These are phyloP conservation scores for Arachis hypogaea DNA, from an alignment of 306 rosid genomes.

Conservation along the genomic window DNA sequence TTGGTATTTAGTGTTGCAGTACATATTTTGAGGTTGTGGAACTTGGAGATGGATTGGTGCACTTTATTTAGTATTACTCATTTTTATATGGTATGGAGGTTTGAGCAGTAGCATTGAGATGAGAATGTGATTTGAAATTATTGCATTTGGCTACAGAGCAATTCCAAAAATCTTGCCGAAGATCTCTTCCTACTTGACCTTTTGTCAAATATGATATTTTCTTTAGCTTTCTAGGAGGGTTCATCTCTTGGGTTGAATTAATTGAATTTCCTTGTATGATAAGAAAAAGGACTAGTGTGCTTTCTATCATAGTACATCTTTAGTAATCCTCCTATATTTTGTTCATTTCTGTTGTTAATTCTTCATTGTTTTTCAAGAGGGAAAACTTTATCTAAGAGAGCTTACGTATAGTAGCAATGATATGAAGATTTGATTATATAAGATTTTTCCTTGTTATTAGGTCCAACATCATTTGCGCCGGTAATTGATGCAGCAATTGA, in stretches of 20 bases:
- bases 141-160: slow-evolving; percentile 12
- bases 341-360: slow-evolving; percentile 5
- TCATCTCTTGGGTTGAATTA: background rate
- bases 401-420: background rate
- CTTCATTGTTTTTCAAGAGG: slow-evolving; percentile 2
- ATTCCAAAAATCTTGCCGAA: too few relatives aligned
- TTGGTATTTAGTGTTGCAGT: background rate
- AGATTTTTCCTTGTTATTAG: slow-evolving; percentile 44
- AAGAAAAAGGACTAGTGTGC: background rate
- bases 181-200: slow-evolving; percentile 11
- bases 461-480: slow-evolving; percentile 95
- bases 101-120: background rate
- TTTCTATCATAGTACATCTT: slow-evolving; percentile 8
- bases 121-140: background rate
- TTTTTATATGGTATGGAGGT: slow-evolving; percentile 1
- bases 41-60: slow-evolving; percentile 8
- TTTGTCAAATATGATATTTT: background rate
- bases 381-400: background rate
- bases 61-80: slow-evolving; percentile 8
- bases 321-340: background rate
- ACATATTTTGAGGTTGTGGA: background rate
- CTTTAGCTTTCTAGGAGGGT: background rate
- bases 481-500: slow-evolving; percentile 84
- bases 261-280: slow-evolving; percentile 14
- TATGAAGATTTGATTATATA: slow-evolving; percentile 12